These are phyloP conservation scores for Raffaelea arxii DNA, from an alignment of 2,329 filamentous ascomycete genomes.

Conservation along the genomic window DNA sequence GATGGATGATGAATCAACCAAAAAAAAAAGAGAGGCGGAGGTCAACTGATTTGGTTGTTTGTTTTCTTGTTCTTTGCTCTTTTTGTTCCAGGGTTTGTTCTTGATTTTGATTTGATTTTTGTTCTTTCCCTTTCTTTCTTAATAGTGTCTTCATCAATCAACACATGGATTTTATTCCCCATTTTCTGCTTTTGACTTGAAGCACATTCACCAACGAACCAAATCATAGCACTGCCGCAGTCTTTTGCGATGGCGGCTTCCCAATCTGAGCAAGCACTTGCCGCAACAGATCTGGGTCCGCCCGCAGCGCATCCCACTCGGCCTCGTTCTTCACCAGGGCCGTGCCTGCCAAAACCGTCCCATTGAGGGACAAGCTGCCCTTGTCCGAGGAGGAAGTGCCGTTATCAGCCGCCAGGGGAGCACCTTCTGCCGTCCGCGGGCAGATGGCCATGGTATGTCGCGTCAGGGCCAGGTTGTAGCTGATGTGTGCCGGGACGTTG, in stretches of 20 bases:
- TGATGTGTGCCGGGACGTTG: constrained; percentile 39
- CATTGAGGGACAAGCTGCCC: constrained; percentile 39
- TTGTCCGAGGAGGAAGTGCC: not conserved
- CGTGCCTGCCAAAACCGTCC: constrained; percentile 54
- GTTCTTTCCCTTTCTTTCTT: not conserved
- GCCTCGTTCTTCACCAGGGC: constrained; percentile 49
- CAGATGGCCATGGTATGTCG: constrained; percentile 40
- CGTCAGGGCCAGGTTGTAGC: constrained; percentile 56
- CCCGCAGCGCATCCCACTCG: constrained; percentile 46
- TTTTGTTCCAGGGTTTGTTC: not conserved
- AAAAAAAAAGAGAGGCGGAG: not conserved
- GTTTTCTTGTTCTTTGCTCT: too few relatives aligned
- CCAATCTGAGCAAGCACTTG: constrained; percentile 32
- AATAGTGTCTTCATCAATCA: too few relatives aligned
- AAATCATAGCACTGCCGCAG: too few relatives aligned
- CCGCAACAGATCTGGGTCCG: constrained; percentile 27
- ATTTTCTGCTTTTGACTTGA: constrained; percentile 1
- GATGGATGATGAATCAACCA: too few relatives aligned
- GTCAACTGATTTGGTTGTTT: not conserved
- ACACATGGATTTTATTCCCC: constrained; percentile 30
- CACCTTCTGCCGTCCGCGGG: constrained; percentile 44
- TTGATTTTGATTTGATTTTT: not conserved
- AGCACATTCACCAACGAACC: too few relatives aligned
- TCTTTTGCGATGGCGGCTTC: too few relatives aligned
- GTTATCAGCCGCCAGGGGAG: constrained; percentile 13